Conservation (phyloP, 1,284 basidiomycete species). For the Uromyces viciae-fabae region DNA sequence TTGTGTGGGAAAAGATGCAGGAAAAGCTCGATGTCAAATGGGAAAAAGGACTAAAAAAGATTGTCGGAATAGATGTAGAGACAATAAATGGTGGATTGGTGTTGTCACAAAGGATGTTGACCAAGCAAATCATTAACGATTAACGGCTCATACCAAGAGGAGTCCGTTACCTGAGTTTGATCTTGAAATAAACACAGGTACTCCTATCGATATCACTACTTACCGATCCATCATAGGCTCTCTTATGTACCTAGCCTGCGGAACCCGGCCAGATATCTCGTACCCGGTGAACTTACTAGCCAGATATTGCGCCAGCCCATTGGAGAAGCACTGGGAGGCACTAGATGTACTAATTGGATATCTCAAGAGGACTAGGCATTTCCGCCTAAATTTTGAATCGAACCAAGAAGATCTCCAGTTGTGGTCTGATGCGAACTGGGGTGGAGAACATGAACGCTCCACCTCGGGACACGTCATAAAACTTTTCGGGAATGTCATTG, state of each 20-base stretch:
- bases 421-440: constrained; percentile 31
- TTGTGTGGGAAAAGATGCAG: background rate
- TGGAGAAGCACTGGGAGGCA: constrained; percentile 56
- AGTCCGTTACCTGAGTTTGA: background rate
- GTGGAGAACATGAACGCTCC: background rate
- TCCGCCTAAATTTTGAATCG: background rate
- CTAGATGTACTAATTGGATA: constrained; percentile 58
- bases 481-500: background rate
- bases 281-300: constrained; percentile 56
- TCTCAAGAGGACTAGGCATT: constrained; percentile 59
- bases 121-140: background rate
- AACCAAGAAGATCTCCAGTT: background rate
- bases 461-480: background rate
- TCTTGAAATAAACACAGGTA: background rate
- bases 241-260: constrained; percentile 57
- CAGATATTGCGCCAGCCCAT: constrained; percentile 52
- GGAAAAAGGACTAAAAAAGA: background rate
- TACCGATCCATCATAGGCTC: constrained; percentile 56
- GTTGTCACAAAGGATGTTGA: background rate
- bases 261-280: constrained; percentile 57
- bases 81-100: background rate
- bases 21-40: background rate
- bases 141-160: background rate
- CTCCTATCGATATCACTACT: background rate
- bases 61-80: background rate